Conservation (phyloP, 176 grass and related monocot genomes). For the Aegilops tauschii region DNA sequence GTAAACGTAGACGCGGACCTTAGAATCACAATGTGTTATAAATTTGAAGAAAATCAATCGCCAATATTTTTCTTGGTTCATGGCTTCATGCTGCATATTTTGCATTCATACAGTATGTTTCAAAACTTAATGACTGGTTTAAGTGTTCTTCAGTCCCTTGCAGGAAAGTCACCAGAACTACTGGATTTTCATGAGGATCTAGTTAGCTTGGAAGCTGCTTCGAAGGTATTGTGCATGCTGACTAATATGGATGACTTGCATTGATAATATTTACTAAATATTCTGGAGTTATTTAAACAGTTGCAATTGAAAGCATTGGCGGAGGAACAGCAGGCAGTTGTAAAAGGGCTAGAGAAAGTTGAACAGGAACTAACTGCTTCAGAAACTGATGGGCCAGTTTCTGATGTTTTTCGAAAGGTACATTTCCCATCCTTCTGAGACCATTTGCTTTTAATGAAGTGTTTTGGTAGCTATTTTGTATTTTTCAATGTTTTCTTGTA, state of each 20-base stretch:
- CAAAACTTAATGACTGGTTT: conserved; percentile 40
- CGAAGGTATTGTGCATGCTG: conserved; percentile 62
- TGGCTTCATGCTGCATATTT: conserved; percentile 24
- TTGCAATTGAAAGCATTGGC: conserved; percentile 85
- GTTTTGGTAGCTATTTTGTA: conserved; percentile 12
- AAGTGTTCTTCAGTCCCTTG: conserved; percentile 74
- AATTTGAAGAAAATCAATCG: background rate
- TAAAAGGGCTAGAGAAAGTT: conserved; percentile 86
- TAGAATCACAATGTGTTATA: background rate
- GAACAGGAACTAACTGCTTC: conserved; percentile 79
- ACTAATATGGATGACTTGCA: conserved; percentile 18
- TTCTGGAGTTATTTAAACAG: conserved; percentile 52
- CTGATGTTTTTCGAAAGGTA: conserved; percentile 80
- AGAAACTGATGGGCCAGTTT: conserved; percentile 80
- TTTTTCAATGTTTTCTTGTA: conserved; percentile 9
- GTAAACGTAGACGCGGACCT: background rate
- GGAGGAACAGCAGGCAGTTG: conserved; percentile 76
- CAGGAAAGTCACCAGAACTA: conserved; percentile 67
- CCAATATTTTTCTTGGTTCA: background rate
- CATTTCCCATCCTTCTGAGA: background rate
- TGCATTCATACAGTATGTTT: conserved; percentile 27
- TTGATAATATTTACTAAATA: conserved; percentile 20
- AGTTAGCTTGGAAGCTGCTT: conserved; percentile 78
- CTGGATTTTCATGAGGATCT: conserved; percentile 87
- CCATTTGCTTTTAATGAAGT: background rate